A percentile compares a stretch with the other conserved stretches of the same genome.
phyloP scores from a whole-genome alignment of 768 basidiomycete genomes.

The Leccinellum albellum region DNA sequence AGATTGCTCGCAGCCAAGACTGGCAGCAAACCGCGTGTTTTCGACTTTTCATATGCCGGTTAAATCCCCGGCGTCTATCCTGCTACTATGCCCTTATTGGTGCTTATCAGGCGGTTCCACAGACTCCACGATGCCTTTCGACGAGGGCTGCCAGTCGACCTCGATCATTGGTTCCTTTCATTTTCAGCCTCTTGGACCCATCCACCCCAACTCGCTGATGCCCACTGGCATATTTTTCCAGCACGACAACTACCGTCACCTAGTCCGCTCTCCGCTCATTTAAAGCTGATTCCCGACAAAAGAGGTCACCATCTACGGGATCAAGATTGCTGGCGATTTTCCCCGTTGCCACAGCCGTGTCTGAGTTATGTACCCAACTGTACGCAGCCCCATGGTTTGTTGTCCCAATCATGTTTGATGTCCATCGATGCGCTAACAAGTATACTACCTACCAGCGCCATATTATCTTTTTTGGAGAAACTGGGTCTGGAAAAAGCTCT shows the following conservation, averaged over 20 bases:
- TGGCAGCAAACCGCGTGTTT: conserved; percentile 11
- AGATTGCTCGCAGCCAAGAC: background rate
- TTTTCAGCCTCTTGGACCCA: background rate
- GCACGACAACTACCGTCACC: background rate
- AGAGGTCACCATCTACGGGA: background rate
- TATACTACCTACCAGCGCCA: conserved; percentile 4
- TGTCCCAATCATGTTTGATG: background rate
- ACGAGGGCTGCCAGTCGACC: background rate
- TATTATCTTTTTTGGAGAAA: conserved; percentile 24
- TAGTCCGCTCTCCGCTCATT: background rate
- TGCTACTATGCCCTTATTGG: background rate
- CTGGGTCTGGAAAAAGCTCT: conserved; percentile 27
- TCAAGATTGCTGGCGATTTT: background rate
- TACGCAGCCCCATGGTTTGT: background rate
- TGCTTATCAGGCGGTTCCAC: conserved; percentile 3
- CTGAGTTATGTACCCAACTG: background rate
- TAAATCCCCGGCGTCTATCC: background rate
- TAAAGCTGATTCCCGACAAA: background rate
- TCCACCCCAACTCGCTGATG: background rate
- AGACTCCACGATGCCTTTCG: background rate
- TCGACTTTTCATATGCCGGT: background rate
- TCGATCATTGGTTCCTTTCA: background rate
- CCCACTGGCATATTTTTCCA: background rate
- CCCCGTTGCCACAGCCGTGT: background rate
- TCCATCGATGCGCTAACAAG: background rate